phyloP scores from a whole-genome alignment of 2,329 filamentous ascomycete species.

The Aspergillus intermedius region DNA sequence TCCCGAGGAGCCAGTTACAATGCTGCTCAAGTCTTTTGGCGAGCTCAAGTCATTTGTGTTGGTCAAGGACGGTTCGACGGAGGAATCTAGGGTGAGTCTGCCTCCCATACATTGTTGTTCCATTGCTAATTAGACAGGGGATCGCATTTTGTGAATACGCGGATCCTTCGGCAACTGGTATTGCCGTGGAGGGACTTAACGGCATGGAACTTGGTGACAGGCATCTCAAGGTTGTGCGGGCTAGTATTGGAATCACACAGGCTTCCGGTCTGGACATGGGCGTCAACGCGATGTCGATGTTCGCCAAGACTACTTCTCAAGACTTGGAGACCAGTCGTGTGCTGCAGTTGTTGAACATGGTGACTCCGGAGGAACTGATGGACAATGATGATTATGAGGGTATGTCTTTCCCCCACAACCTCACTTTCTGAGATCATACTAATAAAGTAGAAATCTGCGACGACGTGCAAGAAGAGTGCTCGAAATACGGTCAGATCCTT shows the following conservation, averaged over 20 bases:
- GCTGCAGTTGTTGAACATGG: conserved; percentile 94
- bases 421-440: conserved; percentile 1
- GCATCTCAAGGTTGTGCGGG: conserved; percentile 76
- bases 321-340: conserved; percentile 77
- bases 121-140: conserved; percentile 51
- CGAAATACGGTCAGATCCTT: conserved; percentile 77
- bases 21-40: conserved; percentile 84
- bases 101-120: conserved; percentile 6
- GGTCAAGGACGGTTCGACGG: conserved; percentile 77
- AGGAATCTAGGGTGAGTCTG: conserved; percentile 74
- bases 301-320: conserved; percentile 78
- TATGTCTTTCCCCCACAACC: conserved; percentile 36
- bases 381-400: conserved; percentile 94
- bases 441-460: conserved; percentile 75
- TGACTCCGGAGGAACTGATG: conserved; percentile 88
- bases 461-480: conserved; percentile 86
- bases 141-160: conserved; percentile 95
- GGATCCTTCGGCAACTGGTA: conserved; percentile 66
- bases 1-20: conserved; percentile 82
- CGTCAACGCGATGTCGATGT: conserved; percentile 95
- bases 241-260: conserved; percentile 90
- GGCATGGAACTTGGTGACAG: conserved; percentile 89
- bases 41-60: conserved; percentile 87
- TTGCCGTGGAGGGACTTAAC: conserved; percentile 84
- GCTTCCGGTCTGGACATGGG: conserved; percentile 88